These are phyloP conservation scores for Stagonosporopsis chrysanthemi DNA, from an alignment of 2,329 filamentous ascomycete genomes.

Conservation along the genomic window DNA sequence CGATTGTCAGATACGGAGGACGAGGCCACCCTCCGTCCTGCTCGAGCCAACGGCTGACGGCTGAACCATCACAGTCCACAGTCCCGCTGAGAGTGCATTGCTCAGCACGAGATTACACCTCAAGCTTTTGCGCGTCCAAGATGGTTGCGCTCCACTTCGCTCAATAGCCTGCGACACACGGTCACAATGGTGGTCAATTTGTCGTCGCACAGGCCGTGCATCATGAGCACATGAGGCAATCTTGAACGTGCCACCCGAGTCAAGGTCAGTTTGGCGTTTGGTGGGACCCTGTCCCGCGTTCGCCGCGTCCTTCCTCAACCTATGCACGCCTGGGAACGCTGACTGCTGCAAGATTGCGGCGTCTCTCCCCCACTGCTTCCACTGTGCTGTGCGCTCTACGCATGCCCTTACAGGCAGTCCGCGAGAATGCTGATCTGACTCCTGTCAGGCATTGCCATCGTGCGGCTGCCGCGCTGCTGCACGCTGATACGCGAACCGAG, in stretches of 20 bases:
- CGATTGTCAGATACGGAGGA: slow-evolving; percentile 36
- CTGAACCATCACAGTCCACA: slow-evolving; percentile 22
- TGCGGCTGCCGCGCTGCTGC: slow-evolving; percentile 35
- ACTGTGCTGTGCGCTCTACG: slow-evolving; percentile 7
- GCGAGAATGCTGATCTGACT: slow-evolving; percentile 25
- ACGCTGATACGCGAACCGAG: slow-evolving; percentile 26
- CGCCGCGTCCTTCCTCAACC: slow-evolving; percentile 19
- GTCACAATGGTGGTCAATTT: slow-evolving; percentile 10
- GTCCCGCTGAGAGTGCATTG: slow-evolving; percentile 21
- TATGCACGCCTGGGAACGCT: slow-evolving; percentile 12
- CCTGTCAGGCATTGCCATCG: slow-evolving; percentile 13
- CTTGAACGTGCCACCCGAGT: slow-evolving; percentile 28
- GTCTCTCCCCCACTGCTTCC: slow-evolving; percentile 7
- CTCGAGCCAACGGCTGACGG: slow-evolving; percentile 32
- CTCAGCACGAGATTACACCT: slow-evolving; percentile 9
- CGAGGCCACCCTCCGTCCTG: slow-evolving; percentile 23
- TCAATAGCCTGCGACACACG: slow-evolving; percentile 14
- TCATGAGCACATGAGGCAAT: slow-evolving; percentile 28
- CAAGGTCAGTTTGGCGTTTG: slow-evolving; percentile 20
- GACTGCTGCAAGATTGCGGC: slow-evolving; percentile 17
- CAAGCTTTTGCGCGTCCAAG: slow-evolving; percentile 12
- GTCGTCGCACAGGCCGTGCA: slow-evolving; percentile 23
- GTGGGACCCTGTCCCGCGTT: slow-evolving; percentile 30
- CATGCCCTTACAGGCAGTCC: slow-evolving; percentile 8
- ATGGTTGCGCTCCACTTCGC: slow-evolving; percentile 16